Evolutionary conservation across 1,139 yeast genomes (phyloP), one percentile per base, ranked within the genome.

Genomic region (Zygosaccharomyces pseudobailii): DNA sequence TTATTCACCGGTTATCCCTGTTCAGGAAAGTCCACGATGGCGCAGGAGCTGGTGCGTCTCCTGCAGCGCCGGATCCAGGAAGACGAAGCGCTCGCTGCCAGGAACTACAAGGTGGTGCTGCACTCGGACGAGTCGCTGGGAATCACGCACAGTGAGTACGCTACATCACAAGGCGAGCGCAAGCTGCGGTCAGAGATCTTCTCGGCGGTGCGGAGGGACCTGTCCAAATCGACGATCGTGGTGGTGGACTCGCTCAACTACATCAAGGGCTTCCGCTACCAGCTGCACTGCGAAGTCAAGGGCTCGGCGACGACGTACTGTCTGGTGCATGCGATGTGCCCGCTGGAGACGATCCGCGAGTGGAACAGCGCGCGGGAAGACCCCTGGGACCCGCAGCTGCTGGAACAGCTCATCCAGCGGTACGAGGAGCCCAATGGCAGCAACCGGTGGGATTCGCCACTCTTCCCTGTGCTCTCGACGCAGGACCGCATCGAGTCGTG

Each of bases 241-340:
- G 80, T 92, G 20, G 73, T 92, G 48, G 98, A 92, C 66, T 79
- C 94, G 2, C 71, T 89, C 62, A 84, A 89, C 22, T 94, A 94
- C 63, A 94, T 94, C 61, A 94, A 92, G 63, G 99, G 99, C 0
- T 89, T 89, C 63, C 73, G 98, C 51, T 92, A 94, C 67, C 99
- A 92, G 66, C 72, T 92, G 47, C 89, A 81, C 66, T 89, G 97
- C 66, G 98, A 92, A 64, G 92, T 96, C 34, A 90, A 90, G 61
- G 86, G 90, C 1, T 72, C 82, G 25, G 76, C 80, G 17, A 89
- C 97, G 0, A 84, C 94, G 2, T 86, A 87, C 55, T 86, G 95
- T 62, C 86, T 90, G 38, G 71, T 90, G 1, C 92, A 90, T 54
- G 83, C 87, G 1, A 78, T 88, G 54, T 80, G 85, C 23, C 84